Base-by-base conservation (phyloP, 306 rosid species). In the Pterocarpus macrocarpus region DNA sequence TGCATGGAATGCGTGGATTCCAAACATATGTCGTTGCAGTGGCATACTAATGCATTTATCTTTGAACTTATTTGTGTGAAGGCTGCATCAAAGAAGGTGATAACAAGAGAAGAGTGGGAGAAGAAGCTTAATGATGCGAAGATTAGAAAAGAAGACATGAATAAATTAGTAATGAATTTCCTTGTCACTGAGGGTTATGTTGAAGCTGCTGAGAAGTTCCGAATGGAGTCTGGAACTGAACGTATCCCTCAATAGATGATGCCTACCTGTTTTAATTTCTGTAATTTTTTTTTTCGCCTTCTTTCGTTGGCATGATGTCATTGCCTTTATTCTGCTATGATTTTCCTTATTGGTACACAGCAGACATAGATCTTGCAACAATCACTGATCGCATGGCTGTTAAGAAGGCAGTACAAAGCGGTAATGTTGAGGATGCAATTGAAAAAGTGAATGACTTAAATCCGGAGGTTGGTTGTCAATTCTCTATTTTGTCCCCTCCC, bases 301-400 rank as follows among this genome's bases (percentile, higher is more conserved):
- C 15, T 33, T 32, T n/a, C 13, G 8, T 13, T 14, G n/a, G 39
- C 56, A 35, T 0, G 10, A 35, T 38, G 78, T n/a, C 61, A n/a
- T 56, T 34, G 70, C 50, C 45, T 22, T 64, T 52, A n/a, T 84
- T 50, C 8, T 59, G 28, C 15, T 50, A 30, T 71, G 87, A 41
- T 78, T 80, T 32, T 79, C 94, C 96, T 93, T 83, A 90, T 82
- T 84, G 77, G 57, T 73, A 66, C 9, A 16, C 64, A 95, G 97
- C 99, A 86, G 97, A 93, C 82, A 93, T 89, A 71, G 97, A 89
- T 90, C 96, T 95, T 79, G 94, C 94, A 7, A 92, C 99, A 49
- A 95, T 95, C 57, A 90, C 91, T 0, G 99, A 95, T 77, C 90
- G 98, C 49, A 93, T 95, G 99, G 99, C 97, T 77, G 97, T 93